Base-by-base conservation (phyloP, 768 basidiomycete species). In the Agrocybe praecox region DNA sequence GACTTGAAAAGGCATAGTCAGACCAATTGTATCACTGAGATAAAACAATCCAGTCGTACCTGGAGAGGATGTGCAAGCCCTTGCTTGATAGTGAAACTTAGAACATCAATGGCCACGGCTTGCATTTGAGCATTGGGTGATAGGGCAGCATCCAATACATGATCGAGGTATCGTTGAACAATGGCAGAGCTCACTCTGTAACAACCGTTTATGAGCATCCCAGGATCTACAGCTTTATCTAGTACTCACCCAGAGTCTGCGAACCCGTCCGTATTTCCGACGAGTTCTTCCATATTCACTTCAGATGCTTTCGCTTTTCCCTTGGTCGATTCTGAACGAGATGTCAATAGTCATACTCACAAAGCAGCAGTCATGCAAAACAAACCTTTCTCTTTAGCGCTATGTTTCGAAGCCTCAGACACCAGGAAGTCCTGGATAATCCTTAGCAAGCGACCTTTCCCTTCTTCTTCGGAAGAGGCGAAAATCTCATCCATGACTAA, bases 51-150 rank as follows among this genome's bases (percentile, higher is more conserved):
- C 5, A 6, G 14, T 3, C 80, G 52, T 65, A 90, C 92, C 78
- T 93, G 91, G 6, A 99, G 80, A 0, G 97, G 97, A 73, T 98
- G 96, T 6, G 94, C 93, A 50, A 98, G 79, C 2, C 97, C 97
- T 72, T 98, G 96, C 66, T 90, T 94, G 60, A 98, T 87, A 0
- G 95, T 96, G 65, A 97, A 96, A 29, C 84, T 89, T 52, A 99
- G 72, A 44, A 98, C 90, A 60, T 98, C 96, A 50, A 98, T 83
- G 7, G 96, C 96, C 19, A 89, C 81, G 18, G 81, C 80, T 68
- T 96, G 94, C 42, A 90, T 90, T 51, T 83, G 83, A 1, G 77
- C 60, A 61, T 89, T 81, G 52, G 80, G 79, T 1, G 93, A 90
- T 19, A 95, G 69, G 0, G 92, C 90, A 0, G 94, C 90, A 1